Evolutionary conservation across 768 basidiomycete species (phyloP).

Genomic region (Steccherinum ochraceum): DNA sequence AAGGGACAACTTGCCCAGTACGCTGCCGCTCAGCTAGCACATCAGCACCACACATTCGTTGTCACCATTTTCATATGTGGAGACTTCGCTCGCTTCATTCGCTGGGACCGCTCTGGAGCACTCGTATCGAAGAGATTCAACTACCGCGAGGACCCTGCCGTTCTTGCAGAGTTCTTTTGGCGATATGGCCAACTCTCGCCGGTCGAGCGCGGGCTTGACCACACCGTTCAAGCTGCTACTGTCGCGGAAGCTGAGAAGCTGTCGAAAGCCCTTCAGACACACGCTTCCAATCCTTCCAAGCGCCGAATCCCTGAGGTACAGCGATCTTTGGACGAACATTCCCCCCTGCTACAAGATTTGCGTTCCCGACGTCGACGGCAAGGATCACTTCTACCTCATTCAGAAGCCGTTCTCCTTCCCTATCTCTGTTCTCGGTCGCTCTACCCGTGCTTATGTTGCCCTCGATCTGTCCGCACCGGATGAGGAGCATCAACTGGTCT

Average conservation of each 20-base stretch:
- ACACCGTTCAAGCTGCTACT: neutral
- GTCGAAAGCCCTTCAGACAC: neutral
- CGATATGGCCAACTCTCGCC: neutral
- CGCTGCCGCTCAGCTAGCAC: neutral
- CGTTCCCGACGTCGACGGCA: neutral
- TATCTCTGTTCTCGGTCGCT: neutral
- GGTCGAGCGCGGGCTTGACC: conserved; percentile 2
- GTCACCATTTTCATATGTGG: neutral
- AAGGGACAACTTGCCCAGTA: neutral
- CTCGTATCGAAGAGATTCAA: conserved; percentile 2
- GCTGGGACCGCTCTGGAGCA: conserved; percentile 4
- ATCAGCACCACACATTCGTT: conserved; percentile 2
- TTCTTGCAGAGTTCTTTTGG: conserved; percentile 3
- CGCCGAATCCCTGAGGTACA: neutral
- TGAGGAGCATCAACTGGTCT: neutral
- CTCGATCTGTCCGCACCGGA: neutral
- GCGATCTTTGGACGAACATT: neutral
- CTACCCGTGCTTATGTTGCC: neutral
- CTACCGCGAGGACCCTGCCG: neutral
- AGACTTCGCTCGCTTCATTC: neutral
- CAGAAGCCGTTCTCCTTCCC: neutral
- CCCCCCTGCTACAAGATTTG: neutral
- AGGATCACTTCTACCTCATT: neutral
- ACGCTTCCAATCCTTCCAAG: neutral
- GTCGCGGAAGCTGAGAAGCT: neutral